Conservation (phyloP, 2,329 filamentous ascomycete species). For the Akanthomyces lecanii region DNA sequence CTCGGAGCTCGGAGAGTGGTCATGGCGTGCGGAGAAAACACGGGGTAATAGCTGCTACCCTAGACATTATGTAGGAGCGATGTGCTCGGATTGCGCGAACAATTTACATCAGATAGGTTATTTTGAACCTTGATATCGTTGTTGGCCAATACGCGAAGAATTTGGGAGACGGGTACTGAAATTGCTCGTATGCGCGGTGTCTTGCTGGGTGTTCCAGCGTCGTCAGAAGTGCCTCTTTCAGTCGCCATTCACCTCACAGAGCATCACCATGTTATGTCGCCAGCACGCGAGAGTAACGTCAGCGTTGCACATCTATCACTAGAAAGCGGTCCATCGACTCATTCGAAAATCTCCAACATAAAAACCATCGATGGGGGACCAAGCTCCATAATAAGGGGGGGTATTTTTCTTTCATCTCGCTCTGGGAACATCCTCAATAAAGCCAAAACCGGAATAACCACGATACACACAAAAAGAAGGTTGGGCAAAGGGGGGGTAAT, state of each 20-base stretch:
- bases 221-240: too few relatives aligned
- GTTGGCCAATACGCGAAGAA: too few relatives aligned
- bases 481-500: constrained; percentile 6
- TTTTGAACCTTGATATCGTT: too few relatives aligned
- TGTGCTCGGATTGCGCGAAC: not conserved
- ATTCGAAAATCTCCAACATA: not conserved
- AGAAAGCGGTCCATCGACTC: not conserved
- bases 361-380: constrained; percentile 1
- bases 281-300: not conserved
- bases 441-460: constrained; percentile 10
- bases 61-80: not conserved
- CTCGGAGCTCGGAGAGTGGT: constrained; percentile 1
- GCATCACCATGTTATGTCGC: too few relatives aligned
- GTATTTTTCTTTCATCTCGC: constrained; percentile 16
- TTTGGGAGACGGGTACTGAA: too few relatives aligned
- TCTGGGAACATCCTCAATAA: constrained; percentile 16
- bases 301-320: not conserved
- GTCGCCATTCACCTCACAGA: too few relatives aligned
- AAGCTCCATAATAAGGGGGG: constrained; percentile 7
- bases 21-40: constrained; percentile 6
- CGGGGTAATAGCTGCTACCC: not conserved
- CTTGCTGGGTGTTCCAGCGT: too few relatives aligned
- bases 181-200: too few relatives aligned
- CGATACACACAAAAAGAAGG: constrained; percentile 15
- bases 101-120: not conserved